Percentiles rank a stretch among this genome's conserved stretches.
Evolutionary conservation across 2,329 filamentous ascomycete species (phyloP).

Genomic region (Monilinia aucupariae): DNA sequence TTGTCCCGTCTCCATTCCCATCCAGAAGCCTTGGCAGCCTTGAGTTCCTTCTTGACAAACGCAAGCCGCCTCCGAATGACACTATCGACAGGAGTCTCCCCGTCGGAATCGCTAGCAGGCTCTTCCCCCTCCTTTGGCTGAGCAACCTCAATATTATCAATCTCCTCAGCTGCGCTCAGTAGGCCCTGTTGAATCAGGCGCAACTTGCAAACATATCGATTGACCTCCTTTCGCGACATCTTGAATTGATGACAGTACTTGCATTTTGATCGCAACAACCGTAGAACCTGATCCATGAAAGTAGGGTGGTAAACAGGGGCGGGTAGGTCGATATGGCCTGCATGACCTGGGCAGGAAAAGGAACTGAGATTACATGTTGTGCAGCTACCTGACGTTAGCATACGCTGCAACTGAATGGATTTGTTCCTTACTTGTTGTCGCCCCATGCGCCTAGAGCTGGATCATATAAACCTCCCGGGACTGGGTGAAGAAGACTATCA

Average conservation of each 20-base stretch:
- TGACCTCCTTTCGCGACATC: slow-evolving; percentile 68
- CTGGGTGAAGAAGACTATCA: slow-evolving; percentile 81
- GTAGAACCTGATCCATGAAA: slow-evolving; percentile 87
- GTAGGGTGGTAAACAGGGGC: slow-evolving; percentile 93
- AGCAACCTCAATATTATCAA: slow-evolving; percentile 38
- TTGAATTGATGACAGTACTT: slow-evolving; percentile 85
- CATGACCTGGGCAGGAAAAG: slow-evolving; percentile 81
- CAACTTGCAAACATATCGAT: slow-evolving; percentile 77
- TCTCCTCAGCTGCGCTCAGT: slow-evolving; percentile 56
- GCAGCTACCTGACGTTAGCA: slow-evolving; percentile 53
- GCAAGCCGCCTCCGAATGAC: slow-evolving; percentile 52
- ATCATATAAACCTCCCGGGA: slow-evolving; percentile 89
- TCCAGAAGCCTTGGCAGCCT: slow-evolving; percentile 44
- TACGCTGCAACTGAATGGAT: neutral
- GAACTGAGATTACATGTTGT: slow-evolving; percentile 84
- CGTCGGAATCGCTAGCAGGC: slow-evolving; percentile 29
- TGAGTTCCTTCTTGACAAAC: slow-evolving; percentile 71
- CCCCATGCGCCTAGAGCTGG: slow-evolving; percentile 85
- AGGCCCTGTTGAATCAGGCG: slow-evolving; percentile 81
- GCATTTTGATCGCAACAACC: slow-evolving; percentile 80
- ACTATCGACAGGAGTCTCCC: slow-evolving; percentile 39
- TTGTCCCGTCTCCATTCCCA: slow-evolving; percentile 50
- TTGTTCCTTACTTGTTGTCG: slow-evolving; percentile 63
- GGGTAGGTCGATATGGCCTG: slow-evolving; percentile 91
- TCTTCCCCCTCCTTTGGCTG: slow-evolving; percentile 24